Percentiles rank a stretch among this genome's conserved stretches.
Evolutionary conservation across 2,329 filamentous ascomycete species (phyloP).

Genomic region (Diaporthe sp.): DNA sequence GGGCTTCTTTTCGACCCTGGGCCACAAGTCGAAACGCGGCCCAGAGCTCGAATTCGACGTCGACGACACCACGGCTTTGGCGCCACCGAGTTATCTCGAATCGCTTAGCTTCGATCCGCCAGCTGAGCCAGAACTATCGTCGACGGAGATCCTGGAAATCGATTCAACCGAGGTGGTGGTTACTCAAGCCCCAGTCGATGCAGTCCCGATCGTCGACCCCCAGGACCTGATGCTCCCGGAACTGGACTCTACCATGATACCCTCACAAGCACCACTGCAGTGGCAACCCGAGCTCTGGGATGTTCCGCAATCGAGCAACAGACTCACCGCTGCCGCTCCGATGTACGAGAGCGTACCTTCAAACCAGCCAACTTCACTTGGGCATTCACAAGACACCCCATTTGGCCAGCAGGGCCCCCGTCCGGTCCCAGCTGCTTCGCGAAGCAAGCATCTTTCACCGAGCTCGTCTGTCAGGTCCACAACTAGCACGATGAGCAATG

Average conservation of each 20-base stretch:
- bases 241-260: slow-evolving; percentile 48
- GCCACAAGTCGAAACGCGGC: slow-evolving; percentile 60
- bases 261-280: slow-evolving; percentile 45
- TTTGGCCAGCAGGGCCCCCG: slow-evolving; percentile 42
- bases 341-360: slow-evolving; percentile 25
- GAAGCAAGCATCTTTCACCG: slow-evolving; percentile 60
- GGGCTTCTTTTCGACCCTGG: slow-evolving; percentile 67
- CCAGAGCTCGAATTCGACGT: slow-evolving; percentile 48
- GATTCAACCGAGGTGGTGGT: slow-evolving; percentile 61
- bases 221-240: slow-evolving; percentile 50
- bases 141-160: slow-evolving; percentile 67
- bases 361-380: slow-evolving; percentile 2
- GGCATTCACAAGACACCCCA: not conserved
- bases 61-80: slow-evolving; percentile 48
- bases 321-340: slow-evolving; percentile 13
- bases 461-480: slow-evolving; percentile 65
- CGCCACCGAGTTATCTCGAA: slow-evolving; percentile 61
- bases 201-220: slow-evolving; percentile 48
- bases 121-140: slow-evolving; percentile 60
- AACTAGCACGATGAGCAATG: slow-evolving; percentile 52
- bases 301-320: slow-evolving; percentile 39
- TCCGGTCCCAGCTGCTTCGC: slow-evolving; percentile 43
- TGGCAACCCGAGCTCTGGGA: slow-evolving; percentile 46
- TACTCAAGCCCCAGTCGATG: slow-evolving; percentile 44
- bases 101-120: slow-evolving; percentile 53